These are phyloP conservation scores for Leonotis leonurus DNA, from an alignment of 257 asterid species.

Conservation along the genomic window DNA sequence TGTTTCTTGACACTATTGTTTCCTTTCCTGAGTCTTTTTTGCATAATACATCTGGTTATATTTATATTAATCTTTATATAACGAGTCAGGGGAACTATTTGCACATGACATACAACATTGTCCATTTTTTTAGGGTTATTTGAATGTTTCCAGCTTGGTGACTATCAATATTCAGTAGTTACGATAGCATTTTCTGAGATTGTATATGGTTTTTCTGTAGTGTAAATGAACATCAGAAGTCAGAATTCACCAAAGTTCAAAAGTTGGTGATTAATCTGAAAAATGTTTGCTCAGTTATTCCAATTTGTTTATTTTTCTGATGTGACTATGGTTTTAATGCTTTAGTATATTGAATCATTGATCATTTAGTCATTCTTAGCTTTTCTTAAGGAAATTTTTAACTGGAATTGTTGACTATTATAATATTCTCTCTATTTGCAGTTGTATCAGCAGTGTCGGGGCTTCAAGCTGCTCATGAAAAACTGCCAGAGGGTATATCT, in stretches of 20 bases:
- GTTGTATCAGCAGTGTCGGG: constrained; percentile 56
- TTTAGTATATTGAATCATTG: no score
- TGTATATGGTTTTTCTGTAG: not conserved
- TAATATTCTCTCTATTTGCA: constrained; percentile 21
- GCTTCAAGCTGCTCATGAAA: constrained; percentile 32
- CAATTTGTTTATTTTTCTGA: no score
- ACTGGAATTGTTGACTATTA: not conserved
- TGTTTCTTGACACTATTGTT: not conserved
- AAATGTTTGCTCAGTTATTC: constrained; percentile 6
- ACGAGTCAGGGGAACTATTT: not conserved
- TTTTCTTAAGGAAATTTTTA: no score
- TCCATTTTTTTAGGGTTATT: not conserved
- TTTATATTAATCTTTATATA: not conserved
- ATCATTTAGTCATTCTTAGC: no score
- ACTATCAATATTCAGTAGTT: not conserved
- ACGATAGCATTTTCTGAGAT: not conserved
- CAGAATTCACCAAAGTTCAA: not conserved
- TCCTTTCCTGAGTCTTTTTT: not conserved
- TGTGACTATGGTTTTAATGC: no score
- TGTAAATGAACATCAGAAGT: not conserved
- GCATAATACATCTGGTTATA: not conserved
- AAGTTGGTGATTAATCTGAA: not conserved
- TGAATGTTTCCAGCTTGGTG: not conserved
- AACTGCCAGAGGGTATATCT: constrained; percentile 34
- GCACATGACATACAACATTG: not conserved